A percentile compares a stretch with the other conserved stretches of the same genome.
These are phyloP conservation scores for Paramecium tetraurelia DNA, from an alignment of 73 alveolate genomes.

Conservation along the genomic window DNA sequence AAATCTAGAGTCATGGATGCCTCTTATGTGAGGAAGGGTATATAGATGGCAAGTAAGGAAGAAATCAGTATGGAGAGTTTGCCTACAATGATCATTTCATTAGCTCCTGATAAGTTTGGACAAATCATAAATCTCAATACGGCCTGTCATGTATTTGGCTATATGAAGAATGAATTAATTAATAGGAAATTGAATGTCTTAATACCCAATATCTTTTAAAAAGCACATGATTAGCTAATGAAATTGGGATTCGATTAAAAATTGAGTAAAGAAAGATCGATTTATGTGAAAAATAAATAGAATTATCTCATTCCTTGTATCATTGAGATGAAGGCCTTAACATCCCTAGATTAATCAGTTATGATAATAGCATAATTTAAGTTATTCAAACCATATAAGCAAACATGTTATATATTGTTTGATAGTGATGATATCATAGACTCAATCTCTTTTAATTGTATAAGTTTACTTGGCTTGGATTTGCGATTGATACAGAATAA, in stretches of 20 bases:
- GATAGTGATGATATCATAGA: slow-evolving; percentile 37
- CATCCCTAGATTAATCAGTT: not conserved
- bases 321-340: not conserved
- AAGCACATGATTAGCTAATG: not conserved
- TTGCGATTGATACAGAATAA: not conserved
- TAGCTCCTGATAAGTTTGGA: slow-evolving; percentile 20
- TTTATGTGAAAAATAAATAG: not conserved
- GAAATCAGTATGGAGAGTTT: not conserved
- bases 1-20: slow-evolving; percentile 6
- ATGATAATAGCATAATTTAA: slow-evolving; percentile 7
- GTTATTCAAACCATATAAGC: not conserved
- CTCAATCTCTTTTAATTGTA: slow-evolving; percentile 1
- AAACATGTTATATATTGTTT: not conserved
- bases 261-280: slow-evolving; percentile 1
- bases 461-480: slow-evolving; percentile 16
- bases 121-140: not conserved
- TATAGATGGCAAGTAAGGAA: not conserved
- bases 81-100: not conserved
- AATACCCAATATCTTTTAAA: slow-evolving; percentile 9
- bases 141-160: slow-evolving; percentile 29
- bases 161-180: slow-evolving; percentile 13
- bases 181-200: slow-evolving; percentile 20
- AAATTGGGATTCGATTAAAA: not conserved
- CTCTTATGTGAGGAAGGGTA: not conserved
- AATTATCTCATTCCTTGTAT: slow-evolving; percentile 36